Conservation (phyloP, 1,284 basidiomycete genomes). For the Ganoderma multipileum region DNA sequence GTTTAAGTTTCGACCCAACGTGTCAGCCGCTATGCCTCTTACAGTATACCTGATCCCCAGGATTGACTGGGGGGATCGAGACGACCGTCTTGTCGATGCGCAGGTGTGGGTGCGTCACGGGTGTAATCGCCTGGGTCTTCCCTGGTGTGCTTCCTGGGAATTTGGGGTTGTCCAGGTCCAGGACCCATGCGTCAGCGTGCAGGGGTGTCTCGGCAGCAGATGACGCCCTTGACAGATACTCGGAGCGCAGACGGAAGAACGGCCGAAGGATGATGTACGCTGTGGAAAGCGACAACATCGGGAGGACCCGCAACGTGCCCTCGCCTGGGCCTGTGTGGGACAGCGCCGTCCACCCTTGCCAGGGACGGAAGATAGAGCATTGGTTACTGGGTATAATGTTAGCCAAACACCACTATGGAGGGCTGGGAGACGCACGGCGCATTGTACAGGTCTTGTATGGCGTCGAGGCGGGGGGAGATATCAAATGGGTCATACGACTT, state of each 20-base stretch:
- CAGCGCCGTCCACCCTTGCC: conserved; percentile 80
- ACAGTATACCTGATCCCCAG: conserved; percentile 84
- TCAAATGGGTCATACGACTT: conserved; percentile 66
- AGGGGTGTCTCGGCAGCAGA: conserved; percentile 33
- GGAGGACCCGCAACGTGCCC: conserved; percentile 70
- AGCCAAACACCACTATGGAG: too few relatives aligned
- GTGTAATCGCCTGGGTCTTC: conserved; percentile 69
- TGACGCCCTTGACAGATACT: conserved; percentile 8
- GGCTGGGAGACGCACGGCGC: conserved; percentile 45
- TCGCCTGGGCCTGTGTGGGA: conserved; percentile 68
- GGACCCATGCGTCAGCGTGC: conserved; percentile 62
- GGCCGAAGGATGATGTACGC: conserved; percentile 81
- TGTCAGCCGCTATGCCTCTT: conserved; percentile 25
- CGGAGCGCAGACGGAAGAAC: conserved; percentile 62
- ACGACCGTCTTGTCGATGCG: conserved; percentile 59
- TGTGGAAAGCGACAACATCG: conserved; percentile 59
- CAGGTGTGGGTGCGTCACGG: conserved; percentile 75
- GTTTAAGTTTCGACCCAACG: background rate
- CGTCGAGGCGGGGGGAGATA: conserved; percentile 55
- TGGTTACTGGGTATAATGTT: conserved; percentile 50
- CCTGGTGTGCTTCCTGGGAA: conserved; percentile 73
- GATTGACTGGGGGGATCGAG: conserved; percentile 60
- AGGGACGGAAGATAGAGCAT: conserved; percentile 80
- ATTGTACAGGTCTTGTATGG: conserved; percentile 63
- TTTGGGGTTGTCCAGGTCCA: conserved; percentile 60